These are phyloP conservation scores for Trametes polyzona DNA, from an alignment of 1,284 basidiomycete species.

Conservation along the genomic window DNA sequence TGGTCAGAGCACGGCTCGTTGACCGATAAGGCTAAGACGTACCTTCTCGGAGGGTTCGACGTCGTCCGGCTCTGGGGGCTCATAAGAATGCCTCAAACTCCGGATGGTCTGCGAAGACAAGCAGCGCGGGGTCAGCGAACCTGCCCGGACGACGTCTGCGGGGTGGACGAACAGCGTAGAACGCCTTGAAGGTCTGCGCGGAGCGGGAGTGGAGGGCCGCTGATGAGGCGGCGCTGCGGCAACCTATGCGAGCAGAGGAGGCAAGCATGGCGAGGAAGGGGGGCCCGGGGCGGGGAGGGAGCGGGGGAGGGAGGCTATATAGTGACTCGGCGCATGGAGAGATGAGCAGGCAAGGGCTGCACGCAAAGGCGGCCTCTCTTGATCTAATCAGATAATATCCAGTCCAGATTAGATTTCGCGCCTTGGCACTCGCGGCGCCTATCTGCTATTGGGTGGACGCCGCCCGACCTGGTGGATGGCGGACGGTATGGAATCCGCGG, in stretches of 20 bases:
- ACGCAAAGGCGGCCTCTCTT: constrained; percentile 2
- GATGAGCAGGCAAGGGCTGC: neutral
- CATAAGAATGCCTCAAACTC: constrained; percentile 42
- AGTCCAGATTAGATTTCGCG: constrained; percentile 17
- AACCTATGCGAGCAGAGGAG: constrained; percentile 21
- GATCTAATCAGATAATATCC: constrained; percentile 24
- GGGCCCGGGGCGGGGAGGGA: constrained; percentile 3
- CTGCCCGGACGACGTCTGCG: neutral
- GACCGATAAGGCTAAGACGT: constrained; percentile 25
- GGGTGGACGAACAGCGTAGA: constrained; percentile 56
- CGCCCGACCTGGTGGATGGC: no score
- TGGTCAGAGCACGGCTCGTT: neutral
- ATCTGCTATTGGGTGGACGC: constrained; percentile 15
- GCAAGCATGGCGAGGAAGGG: constrained; percentile 24
- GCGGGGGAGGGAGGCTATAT: constrained; percentile 21
- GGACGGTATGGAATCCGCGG: neutral
- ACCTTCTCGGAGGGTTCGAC: constrained; percentile 56
- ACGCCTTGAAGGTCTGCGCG: constrained; percentile 54
- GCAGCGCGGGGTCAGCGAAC: neutral
- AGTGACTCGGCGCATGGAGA: constrained; percentile 18
- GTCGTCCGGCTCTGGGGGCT: constrained; percentile 48
- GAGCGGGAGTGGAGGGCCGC: constrained; percentile 29
- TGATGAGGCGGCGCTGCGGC: constrained; percentile 7
- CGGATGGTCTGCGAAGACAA: constrained; percentile 48
- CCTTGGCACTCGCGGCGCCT: constrained; percentile 15